These are phyloP conservation scores for Xylaria palmicola DNA, from an alignment of 495 filamentous ascomycete genomes.

Conservation along the genomic window DNA sequence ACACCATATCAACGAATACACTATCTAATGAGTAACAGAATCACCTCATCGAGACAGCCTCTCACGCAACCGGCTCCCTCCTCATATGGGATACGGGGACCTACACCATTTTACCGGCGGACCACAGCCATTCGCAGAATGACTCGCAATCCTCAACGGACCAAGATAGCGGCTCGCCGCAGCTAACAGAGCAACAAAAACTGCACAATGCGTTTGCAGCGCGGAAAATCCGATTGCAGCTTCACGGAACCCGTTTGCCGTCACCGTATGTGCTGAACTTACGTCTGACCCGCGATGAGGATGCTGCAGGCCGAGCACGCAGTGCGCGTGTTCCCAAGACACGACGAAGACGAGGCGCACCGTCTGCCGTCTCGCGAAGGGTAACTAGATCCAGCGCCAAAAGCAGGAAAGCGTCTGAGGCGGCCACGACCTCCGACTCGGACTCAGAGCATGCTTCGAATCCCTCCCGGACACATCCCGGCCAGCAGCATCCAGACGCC, in stretches of 20 bases:
- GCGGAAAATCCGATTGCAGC: conserved; percentile 60
- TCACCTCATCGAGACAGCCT: conserved; percentile 66
- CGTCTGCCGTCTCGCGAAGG: not conserved
- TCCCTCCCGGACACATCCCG: not conserved
- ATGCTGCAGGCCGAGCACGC: conserved; percentile 35
- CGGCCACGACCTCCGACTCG: conserved; percentile 17
- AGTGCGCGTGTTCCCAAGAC: conserved; percentile 16
- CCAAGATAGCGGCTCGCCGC: conserved; percentile 37
- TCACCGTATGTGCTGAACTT: conserved; percentile 56
- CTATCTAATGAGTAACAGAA: conserved; percentile 48
- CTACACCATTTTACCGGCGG: conserved; percentile 53
- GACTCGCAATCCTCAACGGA: conserved; percentile 43
- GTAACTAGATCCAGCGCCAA: conserved; percentile 5
- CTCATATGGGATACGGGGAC: conserved; percentile 73
- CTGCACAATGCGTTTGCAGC: conserved; percentile 55
- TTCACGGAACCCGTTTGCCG: conserved; percentile 60
- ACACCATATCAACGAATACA: not conserved
- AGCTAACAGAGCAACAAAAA: conserved; percentile 50
- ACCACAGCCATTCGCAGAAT: conserved; percentile 10
- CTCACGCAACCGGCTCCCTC: conserved; percentile 56
- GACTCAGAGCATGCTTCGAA: not conserved
- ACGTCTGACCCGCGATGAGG: conserved; percentile 52
- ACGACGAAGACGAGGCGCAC: conserved; percentile 16
- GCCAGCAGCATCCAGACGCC: not conserved
- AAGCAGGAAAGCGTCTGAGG: conserved; percentile 7